phyloP scores from a whole-genome alignment of 225 moss, liverwort and hornwort species.

The Antitrichia curtipendula region DNA sequence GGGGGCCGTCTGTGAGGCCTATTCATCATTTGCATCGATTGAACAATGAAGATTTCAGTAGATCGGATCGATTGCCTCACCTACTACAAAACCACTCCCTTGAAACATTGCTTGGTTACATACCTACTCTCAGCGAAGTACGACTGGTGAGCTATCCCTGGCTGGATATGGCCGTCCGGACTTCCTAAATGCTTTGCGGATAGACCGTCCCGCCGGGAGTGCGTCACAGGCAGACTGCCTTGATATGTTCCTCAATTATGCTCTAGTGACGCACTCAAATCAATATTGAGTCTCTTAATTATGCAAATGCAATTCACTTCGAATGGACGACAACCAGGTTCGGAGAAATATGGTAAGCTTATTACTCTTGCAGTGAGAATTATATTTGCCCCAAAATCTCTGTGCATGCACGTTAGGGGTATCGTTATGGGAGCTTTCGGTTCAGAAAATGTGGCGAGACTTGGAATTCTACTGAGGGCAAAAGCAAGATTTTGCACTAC shows the following conservation, averaged over 20 bases:
- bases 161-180: not conserved
- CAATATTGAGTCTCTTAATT: not conserved
- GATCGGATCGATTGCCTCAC: not conserved
- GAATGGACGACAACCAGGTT: not conserved
- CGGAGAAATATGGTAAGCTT: not conserved
- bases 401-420: not conserved
- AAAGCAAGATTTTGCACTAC: not conserved
- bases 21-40: not conserved
- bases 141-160: not conserved
- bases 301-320: not conserved
- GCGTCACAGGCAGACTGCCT: not conserved
- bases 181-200: not conserved
- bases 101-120: not conserved
- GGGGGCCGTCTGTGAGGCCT: not conserved
- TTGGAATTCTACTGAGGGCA: not conserved
- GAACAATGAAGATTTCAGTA: not conserved
- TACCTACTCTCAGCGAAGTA: constrained; percentile 16
- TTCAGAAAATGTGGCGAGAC: not conserved
- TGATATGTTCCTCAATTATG: not conserved
- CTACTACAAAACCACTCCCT: constrained; percentile 7
- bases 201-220: not conserved
- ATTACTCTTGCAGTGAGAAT: not conserved
- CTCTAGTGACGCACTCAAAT: not conserved
- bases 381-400: not conserved
- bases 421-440: not conserved